Evolutionary conservation across 2,329 filamentous ascomycete species (phyloP), one percentile per base, ranked within the genome.

Genomic region (Monosporascus sp.): DNA sequence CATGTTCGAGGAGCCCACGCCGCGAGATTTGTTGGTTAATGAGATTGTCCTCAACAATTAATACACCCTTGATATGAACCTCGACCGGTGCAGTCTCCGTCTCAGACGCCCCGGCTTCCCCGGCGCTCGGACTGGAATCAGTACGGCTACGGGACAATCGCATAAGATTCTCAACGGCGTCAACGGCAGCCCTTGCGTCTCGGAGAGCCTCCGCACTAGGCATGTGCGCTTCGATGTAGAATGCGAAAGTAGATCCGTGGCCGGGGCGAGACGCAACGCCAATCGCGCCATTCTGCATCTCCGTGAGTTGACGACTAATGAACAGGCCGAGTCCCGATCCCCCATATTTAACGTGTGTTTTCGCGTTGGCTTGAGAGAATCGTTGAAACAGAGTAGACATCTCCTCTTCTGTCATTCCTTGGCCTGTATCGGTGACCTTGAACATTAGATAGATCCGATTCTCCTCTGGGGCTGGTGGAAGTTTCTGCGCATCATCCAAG

Each of bases 201-300:
- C 66, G 69, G 20, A 69, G 64, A 5, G 75, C 68, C 3, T 61
- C 66, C 7, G 70, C 67, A 18, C 65, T 73, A 1, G 77, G 76
- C 1, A 72, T 60, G 56, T 72, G 54, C 14, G 60, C 58, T 27
- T 84, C 85, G 65, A 90, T 80, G 64, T 89, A 90, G 65, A 91
- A 90, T 20, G 81, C 84, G 67, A 90, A 90, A 0, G 82, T 88
- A 66, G 84, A 88, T 25, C 88, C 88, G 42, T 81, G 74, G 11
- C 83, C 86, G 48, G 81, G 77, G 51, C 80, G 73, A 0, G 85
- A 88, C 1, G 80, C 76, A 4, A 90, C 85, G 4, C 86, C 86
- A 53, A 90, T 89, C 61, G 89, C 84, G 1, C 88, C 88, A 22
- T 86, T 86, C 67, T 90, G 87, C 55, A 90, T 74, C 64, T 90